phyloP scores from a whole-genome alignment of 2,329 filamentous ascomycete species.

The Fusarium bulbicola region DNA sequence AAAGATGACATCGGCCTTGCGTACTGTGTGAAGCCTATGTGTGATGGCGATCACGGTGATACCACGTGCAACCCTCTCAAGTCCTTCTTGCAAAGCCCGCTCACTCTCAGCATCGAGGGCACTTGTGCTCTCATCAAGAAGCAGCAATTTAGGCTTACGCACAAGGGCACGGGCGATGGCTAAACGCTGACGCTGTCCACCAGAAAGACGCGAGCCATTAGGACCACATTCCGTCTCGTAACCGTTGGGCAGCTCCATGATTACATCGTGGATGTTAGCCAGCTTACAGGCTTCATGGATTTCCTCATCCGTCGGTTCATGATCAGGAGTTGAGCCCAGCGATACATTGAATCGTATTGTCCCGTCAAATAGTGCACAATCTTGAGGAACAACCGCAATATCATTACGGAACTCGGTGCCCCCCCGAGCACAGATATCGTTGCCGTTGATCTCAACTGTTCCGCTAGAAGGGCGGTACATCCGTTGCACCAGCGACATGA shows the following conservation, averaged over 20 bases:
- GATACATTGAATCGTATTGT: constrained; percentile 65
- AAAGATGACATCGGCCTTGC: constrained; percentile 66
- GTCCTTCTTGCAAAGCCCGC: constrained; percentile 69
- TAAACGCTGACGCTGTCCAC: constrained; percentile 81
- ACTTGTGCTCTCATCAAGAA: constrained; percentile 85
- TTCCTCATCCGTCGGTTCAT: constrained; percentile 65
- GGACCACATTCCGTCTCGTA: constrained; percentile 75
- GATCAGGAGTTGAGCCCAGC: constrained; percentile 63
- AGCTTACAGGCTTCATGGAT: constrained; percentile 73
- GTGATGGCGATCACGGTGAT: constrained; percentile 68
- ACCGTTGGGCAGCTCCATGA: constrained; percentile 68
- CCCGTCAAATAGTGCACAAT: constrained; percentile 66
- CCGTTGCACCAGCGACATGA: constrained; percentile 64
- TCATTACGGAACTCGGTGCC: constrained; percentile 59
- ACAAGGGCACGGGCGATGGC: constrained; percentile 81
- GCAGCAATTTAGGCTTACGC: constrained; percentile 74
- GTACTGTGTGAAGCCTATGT: constrained; percentile 65
- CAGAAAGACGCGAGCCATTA: constrained; percentile 78
- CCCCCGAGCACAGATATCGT: constrained; percentile 55
- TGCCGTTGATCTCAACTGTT: constrained; percentile 55
- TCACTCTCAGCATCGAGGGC: constrained; percentile 79
- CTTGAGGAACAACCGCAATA: constrained; percentile 67
- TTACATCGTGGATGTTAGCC: constrained; percentile 76
- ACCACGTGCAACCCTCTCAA: constrained; percentile 64
- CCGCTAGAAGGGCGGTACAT: constrained; percentile 58